Percentiles rank a stretch among this genome's conserved stretches.
Evolutionary conservation across 169 alveolate species (phyloP).

Genomic region (Pseudocohnilembus persalinus): DNA sequence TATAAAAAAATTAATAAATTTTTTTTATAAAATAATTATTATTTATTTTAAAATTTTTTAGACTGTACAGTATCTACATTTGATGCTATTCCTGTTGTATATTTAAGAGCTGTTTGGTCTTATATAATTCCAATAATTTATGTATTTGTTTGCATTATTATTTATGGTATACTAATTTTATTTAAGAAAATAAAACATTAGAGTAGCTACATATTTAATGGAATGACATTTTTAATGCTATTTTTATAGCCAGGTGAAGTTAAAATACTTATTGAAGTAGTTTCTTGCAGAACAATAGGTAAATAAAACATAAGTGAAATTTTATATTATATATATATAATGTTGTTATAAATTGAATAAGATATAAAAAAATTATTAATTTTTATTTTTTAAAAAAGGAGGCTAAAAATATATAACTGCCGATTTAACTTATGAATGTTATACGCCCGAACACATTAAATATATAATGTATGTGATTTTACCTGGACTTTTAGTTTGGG

Average conservation of each 20-base stretch:
- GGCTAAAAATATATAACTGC: not conserved
- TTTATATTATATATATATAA: too few relatives aligned
- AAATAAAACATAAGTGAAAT: too few relatives aligned
- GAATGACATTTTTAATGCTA: not conserved
- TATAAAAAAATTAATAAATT: not conserved
- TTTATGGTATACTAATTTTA: not conserved
- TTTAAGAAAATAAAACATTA: not conserved
- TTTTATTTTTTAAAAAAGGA: not conserved
- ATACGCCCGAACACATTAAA: not conserved
- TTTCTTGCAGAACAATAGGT: not conserved
- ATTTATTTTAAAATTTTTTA: not conserved
- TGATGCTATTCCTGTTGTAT: conserved; percentile 15
- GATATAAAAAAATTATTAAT: too few relatives aligned
- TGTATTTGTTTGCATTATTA: not conserved
- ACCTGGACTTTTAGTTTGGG: conserved; percentile 4
- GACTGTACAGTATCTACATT: not conserved
- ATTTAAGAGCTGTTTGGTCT: not conserved
- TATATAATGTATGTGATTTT: not conserved
- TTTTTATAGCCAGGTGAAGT: not conserved
- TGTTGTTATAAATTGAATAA: not conserved
- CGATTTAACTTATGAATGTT: conserved; percentile 3
- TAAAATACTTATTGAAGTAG: not conserved
- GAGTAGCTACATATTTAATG: not conserved
- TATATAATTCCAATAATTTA: not conserved
- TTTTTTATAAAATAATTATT: not conserved